phyloP scores from a whole-genome alignment of 345 rosid species.

The Bretschneidera sinensis region DNA sequence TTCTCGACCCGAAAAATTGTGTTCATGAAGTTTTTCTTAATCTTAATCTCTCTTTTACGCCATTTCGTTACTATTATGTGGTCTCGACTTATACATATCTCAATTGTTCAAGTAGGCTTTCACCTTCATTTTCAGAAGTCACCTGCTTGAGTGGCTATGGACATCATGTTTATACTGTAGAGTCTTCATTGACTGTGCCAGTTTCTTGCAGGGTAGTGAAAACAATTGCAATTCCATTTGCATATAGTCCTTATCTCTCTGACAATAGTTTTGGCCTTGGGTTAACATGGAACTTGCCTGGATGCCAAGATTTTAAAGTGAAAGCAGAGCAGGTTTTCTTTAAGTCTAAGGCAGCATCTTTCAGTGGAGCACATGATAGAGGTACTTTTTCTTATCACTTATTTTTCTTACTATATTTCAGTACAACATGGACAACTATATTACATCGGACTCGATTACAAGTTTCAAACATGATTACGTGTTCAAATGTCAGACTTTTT shows the following conservation, averaged over 20 bases:
- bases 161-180: constrained; percentile 42
- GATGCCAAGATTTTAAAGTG: constrained; percentile 9
- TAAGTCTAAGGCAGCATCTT: not conserved
- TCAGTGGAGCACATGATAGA: not conserved
- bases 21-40: constrained; percentile 55
- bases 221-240: constrained; percentile 53
- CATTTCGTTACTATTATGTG: constrained; percentile 40
- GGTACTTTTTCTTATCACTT: no score
- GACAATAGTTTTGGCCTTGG: constrained; percentile 55
- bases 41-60: constrained; percentile 50
- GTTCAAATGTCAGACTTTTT: not conserved
- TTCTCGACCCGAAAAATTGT: constrained; percentile 47
- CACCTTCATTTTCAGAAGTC: constrained; percentile 27
- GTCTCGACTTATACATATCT: constrained; percentile 48
- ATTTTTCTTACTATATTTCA: no score
- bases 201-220: constrained; percentile 36
- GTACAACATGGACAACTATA: not conserved
- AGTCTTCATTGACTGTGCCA: constrained; percentile 21
- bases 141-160: constrained; percentile 47
- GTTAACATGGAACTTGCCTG: constrained; percentile 47
- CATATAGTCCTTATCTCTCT: constrained; percentile 47
- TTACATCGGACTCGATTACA: not conserved
- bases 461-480: not conserved
- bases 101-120: constrained; percentile 41
- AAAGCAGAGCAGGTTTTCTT: not conserved